These are phyloP conservation scores for Solanum lignicaule DNA, from an alignment of 257 asterid genomes.

Conservation along the genomic window DNA sequence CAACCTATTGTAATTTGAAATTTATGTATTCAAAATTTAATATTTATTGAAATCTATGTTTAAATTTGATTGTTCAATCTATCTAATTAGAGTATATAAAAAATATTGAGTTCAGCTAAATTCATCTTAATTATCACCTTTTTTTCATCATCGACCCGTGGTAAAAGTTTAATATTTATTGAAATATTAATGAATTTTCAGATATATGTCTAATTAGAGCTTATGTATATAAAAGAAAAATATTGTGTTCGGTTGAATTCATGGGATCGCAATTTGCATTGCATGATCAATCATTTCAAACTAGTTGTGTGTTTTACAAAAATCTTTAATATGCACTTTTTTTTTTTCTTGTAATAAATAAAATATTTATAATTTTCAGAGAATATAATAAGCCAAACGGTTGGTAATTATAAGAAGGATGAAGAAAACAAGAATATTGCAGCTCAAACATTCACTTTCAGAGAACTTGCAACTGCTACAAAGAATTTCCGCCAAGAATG, in stretches of 20 bases:
- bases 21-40: not conserved
- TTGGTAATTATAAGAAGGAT: not conserved
- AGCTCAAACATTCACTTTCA: slow-evolving; percentile 75
- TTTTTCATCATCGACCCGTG: not conserved
- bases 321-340: not conserved
- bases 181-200: too few relatives aligned
- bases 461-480: slow-evolving; percentile 87
- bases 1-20: not conserved
- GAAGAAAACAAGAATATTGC: slow-evolving; percentile 50
- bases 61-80: not conserved
- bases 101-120: not conserved
- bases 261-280: not conserved
- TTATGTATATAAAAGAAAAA: too few relatives aligned
- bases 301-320: not conserved
- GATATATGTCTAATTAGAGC: too few relatives aligned
- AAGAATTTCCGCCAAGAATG: slow-evolving; percentile 80
- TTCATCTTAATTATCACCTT: too few relatives aligned
- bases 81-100: not conserved
- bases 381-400: slow-evolving; percentile 1
- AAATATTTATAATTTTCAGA: not conserved
- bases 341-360: not conserved
- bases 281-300: not conserved
- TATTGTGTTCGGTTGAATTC: too few relatives aligned
- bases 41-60: not conserved
- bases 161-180: too few relatives aligned